A percentile compares a stretch with the other conserved stretches of the same genome.
Conservation (phyloP, 2,329 filamentous ascomycete genomes). For the Lasiodiplodia theobromae region DNA sequence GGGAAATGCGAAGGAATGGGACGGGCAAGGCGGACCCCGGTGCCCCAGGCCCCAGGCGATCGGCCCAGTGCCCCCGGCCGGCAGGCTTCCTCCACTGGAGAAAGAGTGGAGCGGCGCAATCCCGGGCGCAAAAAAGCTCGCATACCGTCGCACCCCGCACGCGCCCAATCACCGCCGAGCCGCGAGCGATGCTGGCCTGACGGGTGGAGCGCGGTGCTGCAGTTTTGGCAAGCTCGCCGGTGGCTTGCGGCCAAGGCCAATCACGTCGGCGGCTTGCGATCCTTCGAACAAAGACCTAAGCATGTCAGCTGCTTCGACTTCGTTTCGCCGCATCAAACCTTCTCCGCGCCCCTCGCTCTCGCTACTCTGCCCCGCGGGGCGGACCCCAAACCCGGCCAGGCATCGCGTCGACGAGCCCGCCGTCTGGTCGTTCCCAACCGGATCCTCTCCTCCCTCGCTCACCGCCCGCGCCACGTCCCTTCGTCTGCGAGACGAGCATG, state of each 20-base stretch:
- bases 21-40: conserved; percentile 19
- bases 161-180: conserved; percentile 12
- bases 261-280: conserved; percentile 13
- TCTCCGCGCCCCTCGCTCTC: conserved; percentile 7
- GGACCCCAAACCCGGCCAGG: not conserved
- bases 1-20: conserved; percentile 4
- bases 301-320: conserved; percentile 12
- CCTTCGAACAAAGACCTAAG: conserved; percentile 5
- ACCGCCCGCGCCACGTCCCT: not conserved
- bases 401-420: not conserved
- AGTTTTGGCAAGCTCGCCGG: conserved; percentile 17
- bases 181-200: conserved; percentile 10
- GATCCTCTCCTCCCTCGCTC: not conserved
- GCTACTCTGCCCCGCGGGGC: conserved; percentile 8
- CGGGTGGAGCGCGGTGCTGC: conserved; percentile 6
- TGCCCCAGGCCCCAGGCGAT: conserved; percentile 22
- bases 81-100: conserved; percentile 10
- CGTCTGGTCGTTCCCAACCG: not conserved
- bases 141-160: not conserved
- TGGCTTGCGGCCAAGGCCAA: conserved; percentile 23
- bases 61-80: conserved; percentile 6
- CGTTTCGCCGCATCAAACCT: conserved; percentile 3
- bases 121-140: not conserved
- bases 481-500: not conserved
- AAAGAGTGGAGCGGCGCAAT: conserved; percentile 23